Percentiles rank a stretch among this genome's conserved stretches.
Conservation (phyloP, 257 asterid genomes). For the Nicotiana knightiana region DNA sequence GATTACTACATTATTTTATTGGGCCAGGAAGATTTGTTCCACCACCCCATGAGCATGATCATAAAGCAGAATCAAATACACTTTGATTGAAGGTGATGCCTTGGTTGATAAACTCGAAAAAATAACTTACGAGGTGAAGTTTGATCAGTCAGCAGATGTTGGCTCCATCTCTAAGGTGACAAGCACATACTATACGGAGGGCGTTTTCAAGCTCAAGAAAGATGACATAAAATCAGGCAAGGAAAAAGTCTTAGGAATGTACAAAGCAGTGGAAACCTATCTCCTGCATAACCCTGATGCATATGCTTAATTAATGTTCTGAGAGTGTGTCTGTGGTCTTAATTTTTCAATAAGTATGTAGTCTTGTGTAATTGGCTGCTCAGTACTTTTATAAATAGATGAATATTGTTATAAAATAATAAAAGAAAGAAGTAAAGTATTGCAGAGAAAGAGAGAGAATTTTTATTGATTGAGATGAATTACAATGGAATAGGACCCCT, state of each 20-base stretch:
- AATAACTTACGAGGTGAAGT: constrained; percentile 13
- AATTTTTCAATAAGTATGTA: too few relatives aligned
- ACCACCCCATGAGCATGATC: too few relatives aligned
- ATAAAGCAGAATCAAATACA: too few relatives aligned
- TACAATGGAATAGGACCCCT: too few relatives aligned
- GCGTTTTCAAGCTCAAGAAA: constrained; percentile 26
- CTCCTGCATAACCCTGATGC: background rate
- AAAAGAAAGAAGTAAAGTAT: too few relatives aligned
- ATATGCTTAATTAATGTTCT: background rate
- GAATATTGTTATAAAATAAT: too few relatives aligned
- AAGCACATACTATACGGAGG: constrained; percentile 32
- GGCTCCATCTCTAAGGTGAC: constrained; percentile 35
- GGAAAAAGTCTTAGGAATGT: background rate
- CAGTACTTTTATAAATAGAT: too few relatives aligned
- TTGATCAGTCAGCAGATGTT: constrained; percentile 24
- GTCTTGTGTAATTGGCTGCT: too few relatives aligned
- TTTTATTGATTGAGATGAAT: too few relatives aligned
- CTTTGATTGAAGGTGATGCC: background rate
- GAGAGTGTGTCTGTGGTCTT: background rate
- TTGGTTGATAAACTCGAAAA: background rate
- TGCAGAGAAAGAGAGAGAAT: too few relatives aligned
- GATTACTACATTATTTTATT: too few relatives aligned
- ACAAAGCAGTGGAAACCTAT: background rate
- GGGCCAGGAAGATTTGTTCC: too few relatives aligned
- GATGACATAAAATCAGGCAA: constrained; percentile 16